Base-by-base conservation (phyloP, 31 red algal genomes). In the Endocladia muricata region DNA sequence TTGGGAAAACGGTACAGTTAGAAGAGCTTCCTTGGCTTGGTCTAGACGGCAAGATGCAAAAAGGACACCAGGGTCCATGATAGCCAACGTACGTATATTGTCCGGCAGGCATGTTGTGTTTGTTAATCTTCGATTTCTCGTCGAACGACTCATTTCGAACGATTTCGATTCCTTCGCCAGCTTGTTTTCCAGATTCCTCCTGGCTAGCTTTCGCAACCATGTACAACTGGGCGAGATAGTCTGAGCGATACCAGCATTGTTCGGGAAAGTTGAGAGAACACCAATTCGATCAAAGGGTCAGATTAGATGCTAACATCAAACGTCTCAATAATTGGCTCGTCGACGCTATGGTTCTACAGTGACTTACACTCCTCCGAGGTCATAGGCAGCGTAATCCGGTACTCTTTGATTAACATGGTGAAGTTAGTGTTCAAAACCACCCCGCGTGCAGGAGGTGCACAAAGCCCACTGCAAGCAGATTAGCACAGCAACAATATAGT, bases 141-240 rank as follows among this genome's bases (percentile, higher is more conserved):
- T 79, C 69, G 40, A 70, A 96, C 13, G 93, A 66, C n/a, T 92
- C 76, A 38, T 98, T 98, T 49, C 88, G 91, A 25, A 94, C 95
- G 73, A 98, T 92, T 78, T 88, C 86, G 55, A 98, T 79, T 23
- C 95, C 95, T 30, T 98, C 91, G 29, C 91, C 91, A 35, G 60
- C 86, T 8, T 69, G 32, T 19, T 74, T 74, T 4, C 86, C 91
- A 49, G 91, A 87, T 68, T 98, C 95, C 59, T 98, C 86, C 57
- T 86, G 71, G 43, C 91, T 90, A 3, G 91, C 81, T 88, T 94
- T 94, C 35, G 95, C 95, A 15, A 98, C 91, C 95, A 98, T 98
- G 73, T 98, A 98, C 40, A 98, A 82, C 82, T 94, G 92, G 30
- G 82, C 95, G 30, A 91, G 40, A 61, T 85, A 65, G 52, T 96